Evolutionary conservation across 2,329 filamentous ascomycete species (phyloP).

Genomic region (Sporothrix curviconia): DNA sequence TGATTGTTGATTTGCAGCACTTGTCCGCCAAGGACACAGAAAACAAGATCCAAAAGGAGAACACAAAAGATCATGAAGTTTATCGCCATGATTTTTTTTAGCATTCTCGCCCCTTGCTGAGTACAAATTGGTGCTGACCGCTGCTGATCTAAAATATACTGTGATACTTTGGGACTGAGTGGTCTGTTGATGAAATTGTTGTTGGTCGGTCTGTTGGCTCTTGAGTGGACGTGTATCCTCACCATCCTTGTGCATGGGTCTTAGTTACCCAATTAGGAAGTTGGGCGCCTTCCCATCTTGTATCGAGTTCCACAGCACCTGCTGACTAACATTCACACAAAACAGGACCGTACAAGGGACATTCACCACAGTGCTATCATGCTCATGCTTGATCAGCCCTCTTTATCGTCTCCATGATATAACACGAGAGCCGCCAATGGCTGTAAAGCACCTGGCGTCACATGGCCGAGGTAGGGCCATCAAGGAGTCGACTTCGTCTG

Average conservation of each 20-base stretch:
- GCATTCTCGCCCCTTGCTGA: background rate
- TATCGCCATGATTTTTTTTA: too few relatives aligned
- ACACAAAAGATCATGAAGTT: background rate
- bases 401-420: too few relatives aligned
- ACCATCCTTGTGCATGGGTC: background rate
- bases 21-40: background rate
- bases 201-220: background rate
- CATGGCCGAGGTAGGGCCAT: too few relatives aligned
- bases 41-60: background rate
- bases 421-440: too few relatives aligned
- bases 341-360: too few relatives aligned
- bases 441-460: too few relatives aligned
- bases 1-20: background rate
- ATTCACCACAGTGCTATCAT: too few relatives aligned
- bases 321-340: background rate
- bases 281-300: background rate
- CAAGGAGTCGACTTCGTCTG: too few relatives aligned
- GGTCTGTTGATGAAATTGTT: background rate
- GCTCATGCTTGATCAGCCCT: too few relatives aligned
- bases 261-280: constrained; percentile 3
- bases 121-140: background rate
- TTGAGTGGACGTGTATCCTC: background rate
- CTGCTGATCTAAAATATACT: background rate
- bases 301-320: background rate
- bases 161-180: background rate